Base-by-base conservation (phyloP, 1,284 basidiomycete genomes). In the Trametes polyzona region DNA sequence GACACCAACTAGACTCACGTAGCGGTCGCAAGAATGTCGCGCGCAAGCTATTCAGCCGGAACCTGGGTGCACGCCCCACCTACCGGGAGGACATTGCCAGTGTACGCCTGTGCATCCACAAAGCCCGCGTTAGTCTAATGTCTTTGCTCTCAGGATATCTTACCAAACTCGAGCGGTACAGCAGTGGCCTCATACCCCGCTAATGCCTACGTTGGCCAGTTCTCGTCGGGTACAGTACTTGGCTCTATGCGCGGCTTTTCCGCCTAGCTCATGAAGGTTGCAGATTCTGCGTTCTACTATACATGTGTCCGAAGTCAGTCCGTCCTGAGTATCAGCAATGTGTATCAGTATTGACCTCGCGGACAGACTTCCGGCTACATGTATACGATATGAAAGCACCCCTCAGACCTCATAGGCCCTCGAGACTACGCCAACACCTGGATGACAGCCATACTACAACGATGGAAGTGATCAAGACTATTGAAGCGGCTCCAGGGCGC, bases 171-270 rank as follows among this genome's bases (percentile, higher is more conserved):
- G 3, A 82, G 84, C 61, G 96, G 96, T 3, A 92, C 92, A 1
- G 84, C 93, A 11, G 95, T 98, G 0, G 93, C 94, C 1, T 78
- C 80, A 33, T 95, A 95, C 67, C 80, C 82, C 3, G 78, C 87
- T 12, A 93, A 95, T 56, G 88, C 95, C 30, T 99, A 99, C 70
- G 93, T 90, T 11, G 97, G 94, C 0, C 96, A 98, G 71, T 98
- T 90, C 73, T 95, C 93, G 14, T 78, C 80, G 64, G 90, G 90
- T 87, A 58, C 54, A n/a, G 60, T 72, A 65, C 10, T 58, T 65
- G 29, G 52, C 62, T 11, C 40, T 67, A 70, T 56, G 71, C 69
- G 65, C 51, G 63, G 64, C 65, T 35, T 26, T 9, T 49, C 33
- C 19, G 47, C 52, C 17, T 36, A 27, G 35, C n/a, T 41, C 5